Conservation (phyloP, 345 rosid species). For the Iberis pinnata region DNA sequence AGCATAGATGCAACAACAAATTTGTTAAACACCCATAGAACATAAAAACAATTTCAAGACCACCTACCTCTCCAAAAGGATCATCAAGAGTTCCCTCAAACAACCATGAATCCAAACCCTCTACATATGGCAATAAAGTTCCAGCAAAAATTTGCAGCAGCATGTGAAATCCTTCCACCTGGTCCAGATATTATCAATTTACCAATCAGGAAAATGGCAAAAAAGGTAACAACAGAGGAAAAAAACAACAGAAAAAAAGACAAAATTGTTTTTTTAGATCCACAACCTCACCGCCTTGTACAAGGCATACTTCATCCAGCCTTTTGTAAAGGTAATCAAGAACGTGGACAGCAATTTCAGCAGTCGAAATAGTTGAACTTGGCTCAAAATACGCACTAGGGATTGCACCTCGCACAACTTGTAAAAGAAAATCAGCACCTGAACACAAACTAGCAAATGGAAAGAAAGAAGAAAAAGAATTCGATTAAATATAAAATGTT, state of each 20-base stretch:
- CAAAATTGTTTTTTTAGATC: no score
- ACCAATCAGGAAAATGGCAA: constrained; percentile 8
- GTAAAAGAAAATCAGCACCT: constrained; percentile 37
- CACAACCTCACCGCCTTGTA: constrained; percentile 93
- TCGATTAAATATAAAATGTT: not conserved
- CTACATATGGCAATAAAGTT: constrained; percentile 65
- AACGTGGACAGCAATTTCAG: constrained; percentile 59
- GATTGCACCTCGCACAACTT: constrained; percentile 61
- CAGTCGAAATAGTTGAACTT: constrained; percentile 41
- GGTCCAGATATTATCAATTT: constrained; percentile 31
- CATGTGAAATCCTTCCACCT: constrained; percentile 80
- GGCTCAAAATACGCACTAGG: constrained; percentile 53
- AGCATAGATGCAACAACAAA: constrained; percentile 10
- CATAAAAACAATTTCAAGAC: constrained; percentile 7
- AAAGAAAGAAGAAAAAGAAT: not conserved
- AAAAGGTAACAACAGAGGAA: constrained; percentile 14
- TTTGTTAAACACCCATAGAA: not conserved
- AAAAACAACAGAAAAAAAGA: constrained; percentile 7
- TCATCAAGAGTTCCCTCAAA: constrained; percentile 84
- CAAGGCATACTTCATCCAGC: constrained; percentile 74
- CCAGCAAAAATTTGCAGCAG: constrained; percentile 72
- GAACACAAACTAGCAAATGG: constrained; percentile 26
- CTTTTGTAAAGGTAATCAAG: constrained; percentile 73
- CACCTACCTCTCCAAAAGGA: constrained; percentile 84
- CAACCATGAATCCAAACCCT: constrained; percentile 84